Evolutionary conservation across 441 rosid genomes (phyloP).

Genomic region (Hypseocharis bilobata): DNA sequence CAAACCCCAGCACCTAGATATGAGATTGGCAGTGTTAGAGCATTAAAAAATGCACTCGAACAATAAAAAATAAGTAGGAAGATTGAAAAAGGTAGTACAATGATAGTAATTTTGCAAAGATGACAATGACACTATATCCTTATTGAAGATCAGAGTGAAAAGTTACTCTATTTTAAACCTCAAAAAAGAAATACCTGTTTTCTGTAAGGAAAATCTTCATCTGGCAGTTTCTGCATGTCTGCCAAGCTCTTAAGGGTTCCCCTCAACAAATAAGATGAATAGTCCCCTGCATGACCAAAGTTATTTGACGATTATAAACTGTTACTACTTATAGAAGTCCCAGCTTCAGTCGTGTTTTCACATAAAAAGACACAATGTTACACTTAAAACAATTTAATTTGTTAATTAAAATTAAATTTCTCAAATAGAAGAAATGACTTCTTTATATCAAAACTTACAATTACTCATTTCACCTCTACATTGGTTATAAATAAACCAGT

Average conservation of each 20-base stretch:
- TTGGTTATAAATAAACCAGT: no score
- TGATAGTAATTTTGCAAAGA: no score
- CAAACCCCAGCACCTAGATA: neutral
- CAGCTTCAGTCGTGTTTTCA: no score
- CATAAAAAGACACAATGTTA: no score
- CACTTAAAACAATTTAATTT: no score
- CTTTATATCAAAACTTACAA: no score
- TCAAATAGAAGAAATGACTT: no score
- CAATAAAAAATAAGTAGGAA: no score
- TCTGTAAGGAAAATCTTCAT: constrained; percentile 70
- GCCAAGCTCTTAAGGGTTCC: constrained; percentile 67
- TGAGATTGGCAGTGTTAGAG: neutral
- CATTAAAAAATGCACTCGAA: neutral
- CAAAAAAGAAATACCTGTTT: constrained; percentile 54
- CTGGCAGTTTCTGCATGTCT: constrained; percentile 69
- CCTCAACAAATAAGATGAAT: constrained; percentile 68
- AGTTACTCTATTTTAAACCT: neutral
- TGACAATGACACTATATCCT: neutral
- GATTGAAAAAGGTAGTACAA: no score
- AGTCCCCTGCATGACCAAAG: constrained; percentile 34
- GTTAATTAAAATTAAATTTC: no score
- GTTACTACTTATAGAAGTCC: no score
- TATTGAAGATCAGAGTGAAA: neutral
- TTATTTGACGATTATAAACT: neutral
- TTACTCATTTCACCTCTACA: no score